Evolutionary conservation across 1,139 yeast genomes (phyloP), one percentile per base, ranked within the genome.

Genomic region (Kurtzmaniella quercitrusa): DNA sequence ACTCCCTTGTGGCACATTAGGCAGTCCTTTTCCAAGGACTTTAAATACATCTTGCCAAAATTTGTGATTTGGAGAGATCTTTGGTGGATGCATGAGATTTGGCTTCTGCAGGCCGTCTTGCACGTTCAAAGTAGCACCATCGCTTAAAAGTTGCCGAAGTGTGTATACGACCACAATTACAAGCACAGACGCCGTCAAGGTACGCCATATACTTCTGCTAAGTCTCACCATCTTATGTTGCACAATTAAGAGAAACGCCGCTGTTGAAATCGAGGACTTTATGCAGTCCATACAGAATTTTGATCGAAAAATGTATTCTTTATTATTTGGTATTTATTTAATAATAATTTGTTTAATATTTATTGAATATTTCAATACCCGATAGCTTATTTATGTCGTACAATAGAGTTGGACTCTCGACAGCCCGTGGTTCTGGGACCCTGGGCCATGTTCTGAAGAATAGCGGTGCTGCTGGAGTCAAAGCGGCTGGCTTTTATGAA

Each of bases 341-440:
- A 26, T 5, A 26, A 6, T 26, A 26, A 11, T 26, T 26, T 26
- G n/a, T n/a, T n/a, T n/a, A n/a, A n/a, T n/a, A n/a, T 26, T 26
- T 21, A 33, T n/a, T 18, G 22, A 34, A 9, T n/a, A 3, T 34
- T 5, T 3, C 20, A 9, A 18, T 8, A 17, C 16, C 22, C n/a
- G n/a, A n/a, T n/a, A n/a, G n/a, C n/a, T n/a, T n/a, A n/a, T 6
- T 30, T 3, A 82, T 82, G 88, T 78, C 86, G 17, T 80, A 80
- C 56, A 82, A 81, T 58, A 84, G 87, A 16, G 73, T 84, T 40
- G 89, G 89, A 0, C 66, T 83, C 21, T 71, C 71, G 38, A 76
- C 84, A 0, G 79, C 85, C 0, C 65, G 88, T 44, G 94, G 94
- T 0, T 69, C 85, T 0, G 88, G 88, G 0, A 84, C 93, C 1